A percentile compares a stretch with the other conserved stretches of the same genome.
phyloP scores from a whole-genome alignment of 371 early-diverging fungal genomes.

The Apophysomyces ossiformis region DNA sequence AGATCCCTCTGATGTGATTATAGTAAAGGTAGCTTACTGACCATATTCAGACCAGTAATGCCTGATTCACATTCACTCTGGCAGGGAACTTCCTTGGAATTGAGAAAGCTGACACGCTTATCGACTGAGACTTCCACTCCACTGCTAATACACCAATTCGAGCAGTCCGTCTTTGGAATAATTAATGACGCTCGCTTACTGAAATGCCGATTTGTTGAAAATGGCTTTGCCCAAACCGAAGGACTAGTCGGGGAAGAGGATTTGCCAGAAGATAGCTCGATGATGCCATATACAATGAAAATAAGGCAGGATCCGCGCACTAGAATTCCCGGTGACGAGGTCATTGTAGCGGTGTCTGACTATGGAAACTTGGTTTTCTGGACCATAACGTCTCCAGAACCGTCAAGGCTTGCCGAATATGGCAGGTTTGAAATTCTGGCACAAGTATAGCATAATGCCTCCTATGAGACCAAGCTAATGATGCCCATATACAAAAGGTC shows the following conservation, averaged over 20 bases:
- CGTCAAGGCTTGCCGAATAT: conserved; percentile 11
- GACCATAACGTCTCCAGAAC: conserved; percentile 19
- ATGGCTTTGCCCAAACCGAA: neutral
- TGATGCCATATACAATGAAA: conserved; percentile 17
- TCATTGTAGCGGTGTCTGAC: conserved; percentile 43
- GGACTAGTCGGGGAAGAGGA: neutral
- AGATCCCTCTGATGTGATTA: conserved; percentile 23
- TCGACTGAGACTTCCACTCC: conserved; percentile 4
- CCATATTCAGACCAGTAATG: neutral
- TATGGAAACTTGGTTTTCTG: conserved; percentile 47
- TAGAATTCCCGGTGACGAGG: conserved; percentile 33
- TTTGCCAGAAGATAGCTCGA: conserved; percentile 11
- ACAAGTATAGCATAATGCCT: conserved; percentile 23
- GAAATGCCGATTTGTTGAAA: conserved; percentile 22
- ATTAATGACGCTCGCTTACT: conserved; percentile 33
- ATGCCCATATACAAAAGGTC: conserved; percentile 22
- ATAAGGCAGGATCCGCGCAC: conserved; percentile 28
- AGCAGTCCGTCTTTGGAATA: conserved; percentile 41
- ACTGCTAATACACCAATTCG: conserved; percentile 22
- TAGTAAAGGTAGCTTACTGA: conserved; percentile 32
- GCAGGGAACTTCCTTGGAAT: conserved; percentile 34
- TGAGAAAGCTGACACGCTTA: conserved; percentile 17
- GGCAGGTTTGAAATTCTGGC: conserved; percentile 42
- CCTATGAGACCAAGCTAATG: neutral
- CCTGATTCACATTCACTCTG: neutral